Base-by-base conservation (phyloP, 805 yeast genomes). In the Candida endomychidarum region DNA sequence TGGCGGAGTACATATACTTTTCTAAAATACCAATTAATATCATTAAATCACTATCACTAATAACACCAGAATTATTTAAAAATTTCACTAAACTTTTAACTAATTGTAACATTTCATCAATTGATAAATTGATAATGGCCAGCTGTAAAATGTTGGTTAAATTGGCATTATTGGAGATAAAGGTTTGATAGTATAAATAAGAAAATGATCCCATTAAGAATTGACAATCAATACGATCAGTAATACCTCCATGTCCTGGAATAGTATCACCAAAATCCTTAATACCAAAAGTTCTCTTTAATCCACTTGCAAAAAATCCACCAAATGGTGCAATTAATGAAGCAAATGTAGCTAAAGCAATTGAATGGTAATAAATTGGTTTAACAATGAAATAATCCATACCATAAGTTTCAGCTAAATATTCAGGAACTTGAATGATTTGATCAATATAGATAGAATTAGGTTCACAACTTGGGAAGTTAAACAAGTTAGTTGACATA, bases 241-340 rank as follows among this genome's bases (percentile, higher is more conserved):
- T 90, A 50, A 93, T 83, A 51, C 99, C 99, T 48, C 99, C 99
- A 59, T 93, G 99, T 22, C 99, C 99, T 11, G 99, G 99, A 51
- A 93, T 93, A 8, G 98, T 91, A 57, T 91, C 95, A 51, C 98
- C 99, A 57, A 93, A 93, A 65, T 93, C 99, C 66, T 93, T 93
- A 40, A 90, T 89, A 56, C 91, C 86, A 67, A 93, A 90, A 10
- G 98, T 88, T 65, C 99, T 81, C 70, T 93, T 93, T 53, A 93
- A 74, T n/a, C 98, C 99, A 39, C 95, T 83, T 5, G 98, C 98
- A 56, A 93, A 93, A 62, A 93, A 93, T 1, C 99, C 99, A 40
- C 99, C 99, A 59, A 93, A 93, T 44, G 99, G 99, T 3, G 99
- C 99, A 61, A 93, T 83, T 49, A 93, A 74, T 0, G 98, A 91